Base-by-base conservation (phyloP, 495 filamentous ascomycete genomes). In the Mycothermus thermophilus region DNA sequence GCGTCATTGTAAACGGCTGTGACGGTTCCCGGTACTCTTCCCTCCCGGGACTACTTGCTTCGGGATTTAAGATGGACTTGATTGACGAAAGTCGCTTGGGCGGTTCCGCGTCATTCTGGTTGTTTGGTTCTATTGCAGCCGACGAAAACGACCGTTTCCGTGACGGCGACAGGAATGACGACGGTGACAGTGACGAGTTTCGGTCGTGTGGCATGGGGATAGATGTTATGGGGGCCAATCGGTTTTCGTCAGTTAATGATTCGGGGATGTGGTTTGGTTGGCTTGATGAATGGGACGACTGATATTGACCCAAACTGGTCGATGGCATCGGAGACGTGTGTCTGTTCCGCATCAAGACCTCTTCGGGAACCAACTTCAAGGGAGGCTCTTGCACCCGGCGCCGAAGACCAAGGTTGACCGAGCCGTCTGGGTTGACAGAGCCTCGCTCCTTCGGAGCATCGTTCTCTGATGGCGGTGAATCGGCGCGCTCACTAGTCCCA, bases 41-140 rank as follows among this genome's bases (percentile, higher is more conserved):
- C 9, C 18, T 37, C 27, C 34, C 42, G 1, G 43, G 43, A 28
- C 40, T 53, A 9, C 39, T 34, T 13, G 44, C 47, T 7, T 62
- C 41, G n/a, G 74, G 75, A 40, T 88, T 88, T 18, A 92, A 59
- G 28, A 92, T 80, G 3, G 81, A 83, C 21, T 75, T 84, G 31
- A 90, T 90, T 2, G 80, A 85, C 31, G 75, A 79, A 1, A 85
- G 57, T 3, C 83, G 72, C 32, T 77, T 77, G 2, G 65, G 46
- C 27, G 54, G 50, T 15, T 60, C 58, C 14, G 14, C 25, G 4
- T 54, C 47, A 14, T 38, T 46, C 19, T 41, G 43, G 22, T 48
- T 46, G 19, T 48, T 46, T 5, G 41, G 30, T 1, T 71, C 65
- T 23, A 58, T 59, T 25, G 73, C 70, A 10, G 65, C 58, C 7